Evolutionary conservation across 768 basidiomycete genomes (phyloP).

Genomic region (Dacryopinax primogenitus): DNA sequence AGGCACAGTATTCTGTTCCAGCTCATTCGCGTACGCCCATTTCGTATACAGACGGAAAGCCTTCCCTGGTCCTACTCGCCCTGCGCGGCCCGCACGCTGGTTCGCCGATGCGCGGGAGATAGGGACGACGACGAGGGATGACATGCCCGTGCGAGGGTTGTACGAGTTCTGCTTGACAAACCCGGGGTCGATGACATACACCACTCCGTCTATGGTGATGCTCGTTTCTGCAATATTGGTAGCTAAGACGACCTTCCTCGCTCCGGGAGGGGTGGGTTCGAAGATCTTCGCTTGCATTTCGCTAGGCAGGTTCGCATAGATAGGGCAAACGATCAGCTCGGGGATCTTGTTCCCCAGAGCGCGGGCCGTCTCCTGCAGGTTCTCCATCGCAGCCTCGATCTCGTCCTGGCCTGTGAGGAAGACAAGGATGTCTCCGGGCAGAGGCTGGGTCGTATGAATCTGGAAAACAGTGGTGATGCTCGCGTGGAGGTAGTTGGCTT

Average conservation of each 20-base stretch:
- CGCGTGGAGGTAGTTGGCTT: conserved; percentile 97
- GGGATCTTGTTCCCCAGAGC: conserved; percentile 91
- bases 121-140: conserved; percentile 87
- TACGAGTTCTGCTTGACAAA: conserved; percentile 99
- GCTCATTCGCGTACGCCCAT: conserved; percentile 92
- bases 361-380: conserved; percentile 85
- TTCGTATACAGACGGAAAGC: conserved; percentile 98
- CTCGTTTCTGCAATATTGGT: conserved; percentile 99
- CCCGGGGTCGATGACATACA: conserved; percentile 97
- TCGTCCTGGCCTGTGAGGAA: conserved; percentile 99
- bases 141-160: conserved; percentile 98
- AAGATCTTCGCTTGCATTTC: conserved; percentile 99
- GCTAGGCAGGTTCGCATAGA: conserved; percentile 96
- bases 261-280: conserved; percentile 93
- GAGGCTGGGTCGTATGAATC: conserved; percentile 93
- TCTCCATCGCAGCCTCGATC: conserved; percentile 95
- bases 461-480: conserved; percentile 98
- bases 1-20: conserved; percentile 93
- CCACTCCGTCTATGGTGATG: conserved; percentile 97
- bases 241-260: conserved; percentile 92
- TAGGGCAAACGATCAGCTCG: conserved; percentile 90
- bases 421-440: conserved; percentile 87
- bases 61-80: conserved; percentile 95
- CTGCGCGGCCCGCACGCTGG: conserved; percentile 92
- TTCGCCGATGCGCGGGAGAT: conserved; percentile 95